Conservation (phyloP, 208 protist genomes). For the Leishmania guyanensis region DNA sequence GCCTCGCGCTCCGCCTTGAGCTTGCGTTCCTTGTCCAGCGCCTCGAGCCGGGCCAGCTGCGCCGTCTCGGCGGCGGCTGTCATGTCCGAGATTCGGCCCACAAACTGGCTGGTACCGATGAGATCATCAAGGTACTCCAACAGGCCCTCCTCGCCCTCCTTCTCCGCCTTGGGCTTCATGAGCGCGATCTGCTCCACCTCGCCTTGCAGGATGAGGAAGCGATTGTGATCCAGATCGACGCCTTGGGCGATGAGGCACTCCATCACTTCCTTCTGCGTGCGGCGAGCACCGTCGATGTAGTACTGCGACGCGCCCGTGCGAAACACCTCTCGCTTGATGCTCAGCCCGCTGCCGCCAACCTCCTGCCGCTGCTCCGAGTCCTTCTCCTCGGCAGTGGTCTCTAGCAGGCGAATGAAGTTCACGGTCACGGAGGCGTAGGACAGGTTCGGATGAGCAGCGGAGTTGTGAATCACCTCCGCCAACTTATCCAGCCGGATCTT, state of each 20-base stretch:
- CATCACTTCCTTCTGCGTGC: constrained; percentile 83
- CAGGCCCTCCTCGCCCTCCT: constrained; percentile 97
- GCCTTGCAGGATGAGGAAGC: constrained; percentile 99
- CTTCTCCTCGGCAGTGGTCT: constrained; percentile 73
- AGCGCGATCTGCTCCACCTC: constrained; percentile 99
- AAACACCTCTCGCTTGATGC: constrained; percentile 94
- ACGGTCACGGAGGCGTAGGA: constrained; percentile 95
- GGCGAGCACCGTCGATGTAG: constrained; percentile 82
- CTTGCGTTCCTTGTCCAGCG: constrained; percentile 93
- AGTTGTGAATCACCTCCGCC: constrained; percentile 99
- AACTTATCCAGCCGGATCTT: constrained; percentile 98
- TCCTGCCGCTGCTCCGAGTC: constrained; percentile 84
- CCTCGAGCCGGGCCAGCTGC: constrained; percentile 93
- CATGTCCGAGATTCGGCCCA: constrained; percentile 91
- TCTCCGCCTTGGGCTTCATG: constrained; percentile 99
- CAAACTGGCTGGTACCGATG: constrained; percentile 96
- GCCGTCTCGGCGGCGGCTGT: constrained; percentile 85
- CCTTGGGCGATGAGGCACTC: constrained; percentile 93
- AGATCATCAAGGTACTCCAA: constrained; percentile 99
- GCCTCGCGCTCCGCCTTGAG: constrained; percentile 94
- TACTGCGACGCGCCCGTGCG: constrained; percentile 96
- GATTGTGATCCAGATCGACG: constrained; percentile 99
- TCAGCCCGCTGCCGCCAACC: constrained; percentile 89
- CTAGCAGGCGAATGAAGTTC: constrained; percentile 95
- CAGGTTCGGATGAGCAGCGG: constrained; percentile 93